A percentile compares a stretch with the other conserved stretches of the same genome.
Evolutionary conservation across 106 monocot species (phyloP).

Genomic region (Iris macrosiphon): DNA sequence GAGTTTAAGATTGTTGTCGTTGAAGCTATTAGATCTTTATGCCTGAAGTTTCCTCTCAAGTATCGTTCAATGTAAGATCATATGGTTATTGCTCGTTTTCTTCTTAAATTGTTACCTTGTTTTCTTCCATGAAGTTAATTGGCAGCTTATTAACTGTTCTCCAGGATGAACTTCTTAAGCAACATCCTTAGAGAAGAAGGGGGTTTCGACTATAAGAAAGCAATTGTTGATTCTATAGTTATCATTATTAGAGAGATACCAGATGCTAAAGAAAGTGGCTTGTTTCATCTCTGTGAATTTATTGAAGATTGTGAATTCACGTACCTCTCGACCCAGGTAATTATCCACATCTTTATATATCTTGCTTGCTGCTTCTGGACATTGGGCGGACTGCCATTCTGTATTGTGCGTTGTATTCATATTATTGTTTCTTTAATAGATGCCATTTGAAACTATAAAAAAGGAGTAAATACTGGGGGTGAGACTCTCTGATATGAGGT

Average conservation of each 20-base stretch:
- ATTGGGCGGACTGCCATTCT: background rate
- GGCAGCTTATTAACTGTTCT: conserved; percentile 4
- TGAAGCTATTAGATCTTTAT: conserved; percentile 93
- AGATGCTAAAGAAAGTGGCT: conserved; percentile 95
- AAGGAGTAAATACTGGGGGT: too few relatives aligned
- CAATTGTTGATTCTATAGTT: conserved; percentile 98
- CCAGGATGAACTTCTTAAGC: conserved; percentile 99
- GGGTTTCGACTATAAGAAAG: conserved; percentile 98
- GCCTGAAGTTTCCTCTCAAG: conserved; percentile 96
- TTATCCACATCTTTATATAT: background rate
- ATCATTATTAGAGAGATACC: conserved; percentile 97
- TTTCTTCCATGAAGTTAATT: conserved; percentile 1
- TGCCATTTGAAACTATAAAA: too few relatives aligned
- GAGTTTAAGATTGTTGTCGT: conserved; percentile 99
- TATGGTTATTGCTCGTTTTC: background rate
- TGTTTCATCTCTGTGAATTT: conserved; percentile 98
- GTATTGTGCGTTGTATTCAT: too few relatives aligned
- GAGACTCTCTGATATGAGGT: too few relatives aligned
- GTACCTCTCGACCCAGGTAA: conserved; percentile 97
- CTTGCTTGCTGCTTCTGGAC: background rate
- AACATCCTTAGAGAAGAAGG: conserved; percentile 99
- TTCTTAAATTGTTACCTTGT: too few relatives aligned
- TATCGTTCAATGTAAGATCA: conserved; percentile 86
- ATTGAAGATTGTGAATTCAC: conserved; percentile 99
- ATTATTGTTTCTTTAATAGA: too few relatives aligned